A percentile compares a stretch with the other conserved stretches of the same genome.
These are phyloP conservation scores for Peronospora farinosa DNA, from an alignment of 352 stramenopile genomes.

Conservation along the genomic window DNA sequence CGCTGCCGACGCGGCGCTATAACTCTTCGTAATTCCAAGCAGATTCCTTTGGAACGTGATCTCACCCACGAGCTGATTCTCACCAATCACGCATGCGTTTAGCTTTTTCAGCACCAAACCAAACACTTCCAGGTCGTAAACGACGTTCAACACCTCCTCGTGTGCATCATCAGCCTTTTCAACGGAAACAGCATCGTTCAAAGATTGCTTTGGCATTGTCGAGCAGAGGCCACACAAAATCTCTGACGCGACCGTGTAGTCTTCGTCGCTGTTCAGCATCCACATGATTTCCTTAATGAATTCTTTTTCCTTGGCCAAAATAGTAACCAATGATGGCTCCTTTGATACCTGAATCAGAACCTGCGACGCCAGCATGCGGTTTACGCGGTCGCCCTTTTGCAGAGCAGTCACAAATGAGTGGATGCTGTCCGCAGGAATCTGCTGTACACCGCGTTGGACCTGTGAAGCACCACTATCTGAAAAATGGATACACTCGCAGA, in stretches of 20 bases:
- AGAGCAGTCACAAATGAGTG: slow-evolving; percentile 58
- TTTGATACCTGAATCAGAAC: slow-evolving; percentile 60
- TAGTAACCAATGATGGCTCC: slow-evolving; percentile 49
- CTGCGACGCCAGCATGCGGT: slow-evolving; percentile 66
- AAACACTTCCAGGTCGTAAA: slow-evolving; percentile 60
- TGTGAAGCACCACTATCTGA: slow-evolving; percentile 33
- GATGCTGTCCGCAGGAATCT: slow-evolving; percentile 51
- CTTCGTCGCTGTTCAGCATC: slow-evolving; percentile 67
- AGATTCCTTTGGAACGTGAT: slow-evolving; percentile 77
- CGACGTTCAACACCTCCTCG: slow-evolving; percentile 41
- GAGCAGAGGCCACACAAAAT: slow-evolving; percentile 64
- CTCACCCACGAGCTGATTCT: slow-evolving; percentile 66
- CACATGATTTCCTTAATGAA: slow-evolving; percentile 70
- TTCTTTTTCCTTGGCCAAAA: slow-evolving; percentile 43
- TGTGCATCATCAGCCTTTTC: slow-evolving; percentile 25
- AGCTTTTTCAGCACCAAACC: slow-evolving; percentile 63
- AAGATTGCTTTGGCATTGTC: slow-evolving; percentile 31
- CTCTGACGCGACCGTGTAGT: slow-evolving; percentile 63
- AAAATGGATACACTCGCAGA: slow-evolving; percentile 70
- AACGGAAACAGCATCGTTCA: slow-evolving; percentile 11
- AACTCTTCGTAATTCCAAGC: slow-evolving; percentile 70
- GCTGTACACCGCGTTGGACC: slow-evolving; percentile 34
- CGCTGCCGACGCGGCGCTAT: slow-evolving; percentile 45
- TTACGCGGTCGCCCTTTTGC: slow-evolving; percentile 50
- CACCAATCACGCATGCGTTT: slow-evolving; percentile 56